Base-by-base conservation (phyloP, 164 flowering plant genomes). In the Malania oleifera region DNA sequence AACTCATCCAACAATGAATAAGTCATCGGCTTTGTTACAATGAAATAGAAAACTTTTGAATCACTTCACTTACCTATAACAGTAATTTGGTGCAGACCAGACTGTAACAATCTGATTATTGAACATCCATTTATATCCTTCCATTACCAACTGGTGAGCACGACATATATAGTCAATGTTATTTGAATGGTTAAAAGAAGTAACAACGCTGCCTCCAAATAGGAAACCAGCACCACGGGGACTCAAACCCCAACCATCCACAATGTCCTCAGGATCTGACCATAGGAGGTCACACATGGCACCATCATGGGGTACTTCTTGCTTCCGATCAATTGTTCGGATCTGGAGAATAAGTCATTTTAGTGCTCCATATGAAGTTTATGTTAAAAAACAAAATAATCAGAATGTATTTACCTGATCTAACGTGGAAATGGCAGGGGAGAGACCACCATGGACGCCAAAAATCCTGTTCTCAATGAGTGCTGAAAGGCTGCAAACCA, bases 121-220 rank as follows among this genome's bases (percentile, higher is more conserved):
- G 65, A 95, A 95, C 99, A 95, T 95, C 99, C 99, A 95, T 70
- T 95, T 95, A 66, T 80, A 95, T 29, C 99, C 99, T 73, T 95
- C 99, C 99, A 91, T 95, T 22, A 95, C 99, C 75, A 95, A 78
- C 67, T 95, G 99, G 78, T 95, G 97, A 14, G 99, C 99, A 43
- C 99, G 95, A 23, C 99, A 91, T 40, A 95, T 95, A 44, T 84
- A 91, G 56, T 95, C 99, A 28, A 91, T 83, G 59, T 77, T 91
- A 72, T 95, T 95, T 56, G 96, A 25, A 60, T 79, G 95, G 65
- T 95, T 95, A 61, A 95, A 95, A 17, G 89, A 56, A 49, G 75
- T 67, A 47, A 89, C 97, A n/a, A 89, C 91, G 60, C 83, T 87
- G 60, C 97, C 93, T 52, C 99, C 99, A 70, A 95, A 95, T 9